Base-by-base conservation (phyloP, 805 yeast genomes). In the Debaryomyces prosopidis region DNA sequence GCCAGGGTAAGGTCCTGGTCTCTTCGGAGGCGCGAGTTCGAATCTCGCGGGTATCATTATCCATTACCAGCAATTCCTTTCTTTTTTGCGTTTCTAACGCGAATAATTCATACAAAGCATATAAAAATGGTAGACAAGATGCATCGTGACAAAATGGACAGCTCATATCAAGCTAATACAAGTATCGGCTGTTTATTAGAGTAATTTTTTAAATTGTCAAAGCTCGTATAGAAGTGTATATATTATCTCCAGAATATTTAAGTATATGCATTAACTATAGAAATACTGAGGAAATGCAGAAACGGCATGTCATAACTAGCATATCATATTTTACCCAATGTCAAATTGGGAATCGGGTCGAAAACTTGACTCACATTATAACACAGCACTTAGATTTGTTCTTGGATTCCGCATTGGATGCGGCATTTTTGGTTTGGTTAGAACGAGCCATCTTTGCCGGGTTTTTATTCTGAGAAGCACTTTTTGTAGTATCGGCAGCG, bases 1-100 rank as follows among this genome's bases (percentile, higher is more conserved):
- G 71, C 68, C 71, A 66, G 71, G 71, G 71, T 66, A 66, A 66
- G 71, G 71, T 66, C 71, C 71, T 66, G 71, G 68, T 66, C 71
- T 66, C 71, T 63, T 62, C 69, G 69, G 71, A 65, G 71, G 71
- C 71, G 69, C 70, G 71, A 65, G 71, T 66, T 66, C 71, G 69
- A 66, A 66, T 65, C 71, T 65, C 71, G 70, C 68, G 68, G 69
- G 68, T 64, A 62, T 65, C 70, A 63, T 54, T 54, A 58, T 53
- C 52, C 55, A 60, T 23, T 61, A 62, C 67, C 68, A 63, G 67
- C 66, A 62, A 62, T 63, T 63, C 66, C 67, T 59, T 49, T 44
- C 42, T 48, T 49, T 44, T 46, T 53, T 39, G 32, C 36, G 8
- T 9, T 33, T 33, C 36, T 10, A 4, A 5, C 19, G n/a, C 37